Conservation (phyloP, 495 filamentous ascomycete genomes). For the Annulohypoxylon stygium region DNA sequence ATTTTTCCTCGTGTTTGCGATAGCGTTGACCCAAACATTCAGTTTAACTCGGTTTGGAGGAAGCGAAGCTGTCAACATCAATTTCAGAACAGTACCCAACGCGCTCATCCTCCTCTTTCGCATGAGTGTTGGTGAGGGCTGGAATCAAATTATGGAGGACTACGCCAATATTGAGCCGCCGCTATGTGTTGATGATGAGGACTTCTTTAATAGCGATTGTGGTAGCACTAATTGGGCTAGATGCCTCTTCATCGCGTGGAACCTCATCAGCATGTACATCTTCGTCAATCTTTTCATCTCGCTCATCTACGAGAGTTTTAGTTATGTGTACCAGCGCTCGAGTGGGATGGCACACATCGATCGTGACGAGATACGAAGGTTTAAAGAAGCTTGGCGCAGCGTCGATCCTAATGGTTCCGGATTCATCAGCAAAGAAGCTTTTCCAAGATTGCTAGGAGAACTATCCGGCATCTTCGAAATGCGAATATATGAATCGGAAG, state of each 20-base stretch:
- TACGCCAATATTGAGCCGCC: conserved; percentile 83
- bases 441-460: conserved; percentile 89
- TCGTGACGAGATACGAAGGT: conserved; percentile 91
- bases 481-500: conserved; percentile 94
- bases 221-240: conserved; percentile 90
- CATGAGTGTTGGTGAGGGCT: conserved; percentile 92
- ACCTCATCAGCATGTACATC: conserved; percentile 99
- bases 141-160: conserved; percentile 98
- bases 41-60: conserved; percentile 89
- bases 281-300: conserved; percentile 99
- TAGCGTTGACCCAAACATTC: conserved; percentile 96
- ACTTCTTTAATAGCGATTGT: conserved; percentile 90
- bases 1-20: conserved; percentile 94
- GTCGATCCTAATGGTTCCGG: conserved; percentile 92
- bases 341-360: conserved; percentile 86
- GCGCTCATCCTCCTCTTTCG: conserved; percentile 94
- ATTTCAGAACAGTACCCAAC: conserved; percentile 93
- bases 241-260: conserved; percentile 93
- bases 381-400: conserved; percentile 98
- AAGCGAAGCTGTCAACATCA: conserved; percentile 82
- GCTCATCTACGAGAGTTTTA: conserved; percentile 99
- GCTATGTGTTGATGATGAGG: conserved; percentile 72
- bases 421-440: conserved; percentile 91
- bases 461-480: conserved; percentile 95
- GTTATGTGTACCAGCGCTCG: conserved; percentile 97